phyloP scores from a whole-genome alignment of 2,329 filamentous ascomycete genomes.

The Neofusicoccum ribis region DNA sequence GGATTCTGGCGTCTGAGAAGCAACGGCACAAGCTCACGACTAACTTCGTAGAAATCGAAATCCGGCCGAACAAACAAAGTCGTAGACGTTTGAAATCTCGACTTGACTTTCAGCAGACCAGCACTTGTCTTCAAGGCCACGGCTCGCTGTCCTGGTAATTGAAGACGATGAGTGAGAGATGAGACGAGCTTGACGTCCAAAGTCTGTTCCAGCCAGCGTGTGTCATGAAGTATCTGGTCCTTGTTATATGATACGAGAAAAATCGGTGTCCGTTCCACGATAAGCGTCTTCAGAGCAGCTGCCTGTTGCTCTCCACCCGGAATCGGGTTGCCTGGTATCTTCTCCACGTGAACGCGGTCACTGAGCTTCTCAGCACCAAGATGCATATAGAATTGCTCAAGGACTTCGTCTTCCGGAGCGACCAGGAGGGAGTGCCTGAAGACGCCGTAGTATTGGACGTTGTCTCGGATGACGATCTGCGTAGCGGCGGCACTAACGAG shows the following conservation, averaged over 20 bases:
- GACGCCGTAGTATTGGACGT: constrained; percentile 64
- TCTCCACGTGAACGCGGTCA: constrained; percentile 39
- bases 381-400: constrained; percentile 81
- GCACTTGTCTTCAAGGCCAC: constrained; percentile 19
- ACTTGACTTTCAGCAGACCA: constrained; percentile 68
- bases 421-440: constrained; percentile 85
- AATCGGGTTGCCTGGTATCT: constrained; percentile 14
- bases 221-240: constrained; percentile 81
- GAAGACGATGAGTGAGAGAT: constrained; percentile 58
- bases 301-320: constrained; percentile 67
- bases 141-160: constrained; percentile 10
- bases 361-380: constrained; percentile 79
- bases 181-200: constrained; percentile 75
- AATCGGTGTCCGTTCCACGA: constrained; percentile 83
- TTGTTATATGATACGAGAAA: constrained; percentile 83
- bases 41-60: constrained; percentile 88
- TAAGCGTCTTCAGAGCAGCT: constrained; percentile 70
- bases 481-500: constrained; percentile 28
- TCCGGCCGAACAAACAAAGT: constrained; percentile 75
- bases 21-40: constrained; percentile 78
- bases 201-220: constrained; percentile 87
- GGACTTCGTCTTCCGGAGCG: constrained; percentile 82
- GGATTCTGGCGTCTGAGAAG: constrained; percentile 77
- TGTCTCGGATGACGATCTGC: constrained; percentile 69
- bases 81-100: constrained; percentile 73